Conservation (phyloP, 169 alveolate genomes). For the Eimeria brunetti region DNA sequence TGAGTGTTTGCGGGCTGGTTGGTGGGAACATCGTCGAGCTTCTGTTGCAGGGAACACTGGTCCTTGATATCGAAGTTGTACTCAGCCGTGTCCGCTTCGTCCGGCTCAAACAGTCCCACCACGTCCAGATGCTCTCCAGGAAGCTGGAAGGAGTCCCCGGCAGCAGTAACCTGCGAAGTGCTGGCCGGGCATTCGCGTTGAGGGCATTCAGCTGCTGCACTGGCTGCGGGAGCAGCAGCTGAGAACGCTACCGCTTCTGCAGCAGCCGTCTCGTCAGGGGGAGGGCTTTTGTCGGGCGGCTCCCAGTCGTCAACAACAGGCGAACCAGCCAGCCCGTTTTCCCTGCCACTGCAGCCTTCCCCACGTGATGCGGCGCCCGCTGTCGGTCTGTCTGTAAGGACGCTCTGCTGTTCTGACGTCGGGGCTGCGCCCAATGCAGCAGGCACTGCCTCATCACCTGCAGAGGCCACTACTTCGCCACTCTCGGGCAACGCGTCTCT, state of each 20-base stretch:
- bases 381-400: background rate
- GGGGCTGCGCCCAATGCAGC: background rate
- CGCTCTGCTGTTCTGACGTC: background rate
- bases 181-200: conserved; percentile 34
- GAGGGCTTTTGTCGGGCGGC: background rate
- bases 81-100: conserved; percentile 22
- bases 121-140: conserved; percentile 54
- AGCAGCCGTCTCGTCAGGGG: background rate
- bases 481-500: background rate
- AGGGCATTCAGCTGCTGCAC: conserved; percentile 1
- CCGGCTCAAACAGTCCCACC: conserved; percentile 39
- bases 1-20: background rate
- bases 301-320: conserved; percentile 12
- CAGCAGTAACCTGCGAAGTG: conserved; percentile 18
- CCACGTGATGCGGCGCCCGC: background rate
- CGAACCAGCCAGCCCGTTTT: background rate
- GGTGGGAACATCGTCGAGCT: background rate
- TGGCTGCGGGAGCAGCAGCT: conserved; percentile 2
- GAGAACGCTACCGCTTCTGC: background rate
- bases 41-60: background rate
- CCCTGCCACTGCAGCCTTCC: background rate
- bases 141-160: background rate
- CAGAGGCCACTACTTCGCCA: background rate
- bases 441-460: background rate
- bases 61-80: conserved; percentile 49